Base-by-base conservation (phyloP, 345 rosid species). In the Alliaria petiolata region DNA sequence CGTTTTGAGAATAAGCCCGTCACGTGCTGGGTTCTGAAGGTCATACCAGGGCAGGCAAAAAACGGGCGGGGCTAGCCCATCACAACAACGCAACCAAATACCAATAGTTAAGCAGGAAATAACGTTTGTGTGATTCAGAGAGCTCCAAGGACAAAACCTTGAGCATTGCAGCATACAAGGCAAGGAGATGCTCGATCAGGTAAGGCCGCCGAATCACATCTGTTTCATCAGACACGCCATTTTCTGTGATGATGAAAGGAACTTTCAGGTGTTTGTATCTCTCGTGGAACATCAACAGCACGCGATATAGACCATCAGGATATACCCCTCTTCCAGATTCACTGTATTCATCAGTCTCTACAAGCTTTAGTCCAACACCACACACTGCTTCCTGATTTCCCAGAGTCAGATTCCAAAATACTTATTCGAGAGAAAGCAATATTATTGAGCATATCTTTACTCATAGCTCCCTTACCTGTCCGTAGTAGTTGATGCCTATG, bases 251-350 rank as follows among this genome's bases (percentile, higher is more conserved):
- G 73, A 93, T 85, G 81, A 89, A 93, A 39, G 98, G 97, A 56
- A 87, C 26, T 11, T 90, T 85, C 65, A 89, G 79, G 80, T 85
- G 89, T 56, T 80, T 91, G 83, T 89, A 90, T 82, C 91, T 85
- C 80, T 90, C 89, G 70, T 93, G 86, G 82, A 90, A 90, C 78
- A 84, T 82, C 65, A 90, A 57, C 80, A 90, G 73, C 78, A 91
- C 69, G 2, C 95, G 90, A 71, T 63, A 91, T 66, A 90, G 79
- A 39, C 98, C 98, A 86, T 87, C 98, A 31, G 96, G 98, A 81
- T 93, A 93, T 43, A 93, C 90, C 20, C 93, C 97, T 39, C 98
- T 88, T 40, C 98, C 98, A 70, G 98, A 93, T 84, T 93, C 98
- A 76, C 98, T 93, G 76, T 93, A 90, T 62, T 93, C 97, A 76